Base-by-base conservation (phyloP, 202 grass and related monocot species). In the Saccharum hybrid region DNA sequence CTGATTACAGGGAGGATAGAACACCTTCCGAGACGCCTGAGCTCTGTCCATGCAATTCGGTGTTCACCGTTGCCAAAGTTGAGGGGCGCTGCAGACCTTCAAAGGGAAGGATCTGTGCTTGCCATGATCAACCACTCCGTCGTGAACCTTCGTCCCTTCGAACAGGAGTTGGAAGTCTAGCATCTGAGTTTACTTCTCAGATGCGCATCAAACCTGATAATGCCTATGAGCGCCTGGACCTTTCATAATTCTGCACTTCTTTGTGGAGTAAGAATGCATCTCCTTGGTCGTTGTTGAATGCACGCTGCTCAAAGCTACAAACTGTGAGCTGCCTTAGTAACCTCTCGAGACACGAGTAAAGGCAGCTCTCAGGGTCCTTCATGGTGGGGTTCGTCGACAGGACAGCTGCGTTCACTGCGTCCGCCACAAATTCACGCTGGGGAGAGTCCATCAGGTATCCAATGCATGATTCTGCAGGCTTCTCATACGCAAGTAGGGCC, bases 241-340 rank as follows among this genome's bases (percentile, higher is more conserved):
- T 87, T 59, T 76, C 85, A 38, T 60, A 81, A 6, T 51, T 77
- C 8, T 63, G 79, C 45, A 98, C 26, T 89, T 99, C 96, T 78
- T 88, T 94, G 77, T 99, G 90, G 67, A 99, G 91, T 86, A 91
- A 84, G 84, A 94, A 99, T 19, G 86, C 80, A 60, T 94, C 93
- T 70, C 96, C 96, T 80, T 99, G 91, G 66, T 94, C 76, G 0
- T 86, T 87, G 30, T 88, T 88, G 61, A 88, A 84, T 13, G 63
- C 14, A 40, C 93, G 91, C 68, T 79, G 90, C 84, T 99, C 93
- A 3, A 90, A 84, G 80, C 88, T 96, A 88, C 91, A 96, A 42
- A 89, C 83, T 3, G 93, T 99, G 52, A 99, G 93, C 84, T 96
- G 96, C 88, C 84, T 92, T 69, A 99, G 63, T 75, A 99, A 87